A percentile compares a stretch with the other conserved stretches of the same genome.
Conservation (phyloP, 2,329 filamentous ascomycete genomes). For the Karstenula rhodostoma region DNA sequence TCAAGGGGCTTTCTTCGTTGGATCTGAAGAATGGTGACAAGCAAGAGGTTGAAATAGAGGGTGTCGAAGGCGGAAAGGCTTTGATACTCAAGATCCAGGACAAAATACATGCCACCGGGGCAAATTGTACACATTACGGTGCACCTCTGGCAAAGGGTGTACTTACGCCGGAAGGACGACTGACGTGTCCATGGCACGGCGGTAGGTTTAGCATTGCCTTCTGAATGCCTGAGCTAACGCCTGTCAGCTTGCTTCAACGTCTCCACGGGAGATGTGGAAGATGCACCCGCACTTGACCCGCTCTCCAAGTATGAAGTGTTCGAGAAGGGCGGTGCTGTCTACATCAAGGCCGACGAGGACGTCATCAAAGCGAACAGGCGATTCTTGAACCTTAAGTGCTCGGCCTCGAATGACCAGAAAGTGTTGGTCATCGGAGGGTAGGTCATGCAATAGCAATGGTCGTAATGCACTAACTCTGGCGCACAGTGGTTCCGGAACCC, state of each 20-base stretch:
- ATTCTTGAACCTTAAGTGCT: constrained; percentile 77
- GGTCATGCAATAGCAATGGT: neutral
- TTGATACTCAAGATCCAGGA: constrained; percentile 81
- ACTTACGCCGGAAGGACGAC: constrained; percentile 77
- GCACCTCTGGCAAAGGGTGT: constrained; percentile 89
- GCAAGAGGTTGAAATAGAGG: constrained; percentile 88
- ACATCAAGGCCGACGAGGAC: constrained; percentile 80
- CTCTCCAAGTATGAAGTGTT: constrained; percentile 81
- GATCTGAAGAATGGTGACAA: constrained; percentile 82
- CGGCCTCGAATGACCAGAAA: constrained; percentile 41
- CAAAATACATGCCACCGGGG: constrained; percentile 78
- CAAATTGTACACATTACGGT: constrained; percentile 91
- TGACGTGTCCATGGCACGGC: constrained; percentile 97
- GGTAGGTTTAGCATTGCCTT: constrained; percentile 60
- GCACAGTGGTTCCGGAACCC: constrained; percentile 76
- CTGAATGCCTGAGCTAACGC: constrained; percentile 16
- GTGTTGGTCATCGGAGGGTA: constrained; percentile 31
- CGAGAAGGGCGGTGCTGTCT: constrained; percentile 83
- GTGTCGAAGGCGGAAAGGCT: constrained; percentile 84
- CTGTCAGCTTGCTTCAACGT: constrained; percentile 86
- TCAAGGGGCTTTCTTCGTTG: constrained; percentile 80
- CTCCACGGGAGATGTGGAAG: constrained; percentile 89
- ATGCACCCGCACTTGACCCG: constrained; percentile 89
- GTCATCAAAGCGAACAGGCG: constrained; percentile 79
- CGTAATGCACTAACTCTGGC: constrained; percentile 16